These are phyloP conservation scores for Xeromyces bisporus DNA, from an alignment of 495 filamentous ascomycete species.

Conservation along the genomic window DNA sequence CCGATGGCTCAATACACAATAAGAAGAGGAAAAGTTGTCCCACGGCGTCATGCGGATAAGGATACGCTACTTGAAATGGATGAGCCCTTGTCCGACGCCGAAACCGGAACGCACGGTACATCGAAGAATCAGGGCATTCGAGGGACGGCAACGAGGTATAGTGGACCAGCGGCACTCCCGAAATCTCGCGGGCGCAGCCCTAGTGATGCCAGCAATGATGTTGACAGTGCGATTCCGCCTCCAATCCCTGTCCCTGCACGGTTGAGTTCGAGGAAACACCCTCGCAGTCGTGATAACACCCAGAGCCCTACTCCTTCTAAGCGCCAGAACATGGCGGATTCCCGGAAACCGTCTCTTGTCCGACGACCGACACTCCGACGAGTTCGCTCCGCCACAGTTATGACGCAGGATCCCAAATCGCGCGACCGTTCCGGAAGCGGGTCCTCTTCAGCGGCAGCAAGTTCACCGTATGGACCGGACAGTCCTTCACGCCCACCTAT, in stretches of 20 bases:
- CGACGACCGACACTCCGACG: conserved; percentile 48
- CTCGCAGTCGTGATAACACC: conserved; percentile 55
- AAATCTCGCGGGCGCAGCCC: conserved; percentile 51
- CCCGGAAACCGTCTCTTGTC: conserved; percentile 14
- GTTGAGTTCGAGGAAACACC: conserved; percentile 67
- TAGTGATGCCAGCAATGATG: conserved; percentile 45
- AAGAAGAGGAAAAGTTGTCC: conserved; percentile 26
- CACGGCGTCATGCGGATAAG: conserved; percentile 21
- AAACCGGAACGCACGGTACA: conserved; percentile 11
- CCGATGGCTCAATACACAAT: conserved; percentile 29
- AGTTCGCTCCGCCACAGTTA: conserved; percentile 59
- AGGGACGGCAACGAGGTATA: conserved; percentile 57
- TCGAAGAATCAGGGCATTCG: conserved; percentile 38
- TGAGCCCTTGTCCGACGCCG: conserved; percentile 21
- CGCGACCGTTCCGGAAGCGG: conserved; percentile 33
- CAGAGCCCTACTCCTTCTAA: conserved; percentile 56
- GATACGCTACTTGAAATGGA: conserved; percentile 22
- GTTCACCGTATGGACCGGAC: conserved; percentile 45
- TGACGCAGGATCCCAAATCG: conserved; percentile 39
- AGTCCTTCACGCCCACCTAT: conserved; percentile 60
- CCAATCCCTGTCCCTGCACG: conserved; percentile 85
- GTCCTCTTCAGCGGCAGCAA: conserved; percentile 49
- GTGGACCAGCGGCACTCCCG: conserved; percentile 53
- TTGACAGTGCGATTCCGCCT: conserved; percentile 37
- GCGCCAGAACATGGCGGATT: conserved; percentile 26